phyloP scores from a whole-genome alignment of 2,329 filamentous ascomycete species.

The Lecanicillium sp. region DNA sequence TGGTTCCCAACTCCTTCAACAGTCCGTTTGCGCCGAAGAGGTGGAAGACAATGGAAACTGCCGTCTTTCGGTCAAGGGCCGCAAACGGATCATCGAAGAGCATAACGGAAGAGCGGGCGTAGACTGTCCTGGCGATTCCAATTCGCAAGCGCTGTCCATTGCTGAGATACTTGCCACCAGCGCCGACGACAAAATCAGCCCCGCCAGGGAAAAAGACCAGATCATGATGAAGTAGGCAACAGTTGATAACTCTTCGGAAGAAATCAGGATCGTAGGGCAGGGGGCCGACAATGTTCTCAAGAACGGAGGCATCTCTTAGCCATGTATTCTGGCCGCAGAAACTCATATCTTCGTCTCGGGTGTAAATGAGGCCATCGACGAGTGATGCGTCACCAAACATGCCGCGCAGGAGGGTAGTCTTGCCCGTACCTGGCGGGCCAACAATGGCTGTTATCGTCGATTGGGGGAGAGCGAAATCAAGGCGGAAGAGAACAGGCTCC shows the following conservation, averaged over 20 bases:
- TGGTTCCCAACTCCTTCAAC: slow-evolving; percentile 8
- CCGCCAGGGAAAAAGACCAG: not conserved
- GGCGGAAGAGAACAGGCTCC: slow-evolving; percentile 7
- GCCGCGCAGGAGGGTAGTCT: slow-evolving; percentile 6
- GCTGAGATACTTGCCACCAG: slow-evolving; percentile 2
- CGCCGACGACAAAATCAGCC: slow-evolving; percentile 3
- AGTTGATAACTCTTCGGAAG: not conserved
- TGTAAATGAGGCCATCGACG: slow-evolving; percentile 1
- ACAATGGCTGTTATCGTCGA: slow-evolving; percentile 5
- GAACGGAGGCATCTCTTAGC: slow-evolving; percentile 4
- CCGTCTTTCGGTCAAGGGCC: slow-evolving; percentile 4
- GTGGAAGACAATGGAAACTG: slow-evolving; percentile 9
- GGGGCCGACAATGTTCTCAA: slow-evolving; percentile 9
- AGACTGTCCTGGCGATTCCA: slow-evolving; percentile 7
- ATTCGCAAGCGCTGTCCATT: slow-evolving; percentile 4
- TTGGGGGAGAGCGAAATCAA: slow-evolving; percentile 2
- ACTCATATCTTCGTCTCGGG: slow-evolving; percentile 4
- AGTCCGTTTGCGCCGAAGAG: slow-evolving; percentile 7
- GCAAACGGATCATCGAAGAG: slow-evolving; percentile 10
- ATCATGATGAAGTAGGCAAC: slow-evolving; percentile 4
- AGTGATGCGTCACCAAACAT: slow-evolving; percentile 9
- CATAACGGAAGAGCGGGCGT: slow-evolving; percentile 7
- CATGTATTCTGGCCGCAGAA: slow-evolving; percentile 8
- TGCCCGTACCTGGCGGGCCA: not conserved
- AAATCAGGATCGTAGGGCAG: slow-evolving; percentile 6